Conservation (phyloP, 2,329 filamentous ascomycete genomes). For the Fusarium sp. region DNA sequence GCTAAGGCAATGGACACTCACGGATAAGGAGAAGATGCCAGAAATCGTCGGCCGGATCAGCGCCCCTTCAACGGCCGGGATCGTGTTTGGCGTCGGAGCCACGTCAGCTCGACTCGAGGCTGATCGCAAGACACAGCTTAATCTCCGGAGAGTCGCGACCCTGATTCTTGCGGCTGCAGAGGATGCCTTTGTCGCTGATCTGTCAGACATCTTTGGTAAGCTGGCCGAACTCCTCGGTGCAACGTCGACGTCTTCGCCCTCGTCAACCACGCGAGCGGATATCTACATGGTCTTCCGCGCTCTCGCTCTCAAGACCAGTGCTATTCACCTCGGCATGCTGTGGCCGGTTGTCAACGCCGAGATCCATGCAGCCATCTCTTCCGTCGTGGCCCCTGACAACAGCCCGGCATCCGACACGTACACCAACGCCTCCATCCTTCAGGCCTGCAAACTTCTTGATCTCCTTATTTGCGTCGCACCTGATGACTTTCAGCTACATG, state of each 20-base stretch:
- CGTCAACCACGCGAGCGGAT: conserved; percentile 89
- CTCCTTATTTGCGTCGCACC: conserved; percentile 88
- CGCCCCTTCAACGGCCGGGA: conserved; percentile 91
- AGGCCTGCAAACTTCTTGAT: conserved; percentile 95
- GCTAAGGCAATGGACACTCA: conserved; percentile 85
- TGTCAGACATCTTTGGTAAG: conserved; percentile 83
- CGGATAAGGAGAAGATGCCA: conserved; percentile 89
- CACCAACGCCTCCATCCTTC: conserved; percentile 82
- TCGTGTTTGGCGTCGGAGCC: conserved; percentile 98
- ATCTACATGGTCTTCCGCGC: conserved; percentile 91
- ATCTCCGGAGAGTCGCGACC: conserved; percentile 85
- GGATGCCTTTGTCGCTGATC: conserved; percentile 85
- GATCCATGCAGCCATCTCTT: conserved; percentile 84
- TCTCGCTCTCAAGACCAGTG: conserved; percentile 82
- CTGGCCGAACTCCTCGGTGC: conserved; percentile 89
- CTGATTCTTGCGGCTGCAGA: conserved; percentile 83
- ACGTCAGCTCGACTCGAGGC: conserved; percentile 95
- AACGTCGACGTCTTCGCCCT: conserved; percentile 90
- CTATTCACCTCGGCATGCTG: conserved; percentile 84
- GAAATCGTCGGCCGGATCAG: conserved; percentile 86
- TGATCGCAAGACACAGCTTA: conserved; percentile 92
- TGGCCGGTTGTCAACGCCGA: conserved; percentile 95
- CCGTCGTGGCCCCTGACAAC: conserved; percentile 78
- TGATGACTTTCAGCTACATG: conserved; percentile 97
- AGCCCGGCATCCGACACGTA: conserved; percentile 79